Conservation (phyloP, 495 filamentous ascomycete genomes). For the Aspergillus sclerotiicarbonarius region DNA sequence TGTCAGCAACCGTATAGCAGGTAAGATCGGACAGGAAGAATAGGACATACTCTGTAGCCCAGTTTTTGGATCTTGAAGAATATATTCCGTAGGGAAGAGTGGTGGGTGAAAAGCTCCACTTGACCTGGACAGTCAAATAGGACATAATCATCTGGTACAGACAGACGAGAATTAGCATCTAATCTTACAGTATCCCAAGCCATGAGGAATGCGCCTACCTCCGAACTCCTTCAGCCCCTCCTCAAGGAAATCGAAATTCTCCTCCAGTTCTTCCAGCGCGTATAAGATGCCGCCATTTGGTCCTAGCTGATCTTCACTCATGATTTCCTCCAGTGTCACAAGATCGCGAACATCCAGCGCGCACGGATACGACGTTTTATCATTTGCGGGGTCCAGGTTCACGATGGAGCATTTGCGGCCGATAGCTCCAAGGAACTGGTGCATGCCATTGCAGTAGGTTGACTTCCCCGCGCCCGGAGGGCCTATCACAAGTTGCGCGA, state of each 20-base stretch:
- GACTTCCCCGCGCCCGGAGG: constrained; percentile 94
- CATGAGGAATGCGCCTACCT: constrained; percentile 32
- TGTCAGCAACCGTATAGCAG: constrained; percentile 15
- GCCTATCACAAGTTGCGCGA: constrained; percentile 80
- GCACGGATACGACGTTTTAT: constrained; percentile 61
- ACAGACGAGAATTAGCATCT: constrained; percentile 8
- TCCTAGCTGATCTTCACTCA: constrained; percentile 86
- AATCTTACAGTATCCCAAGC: constrained; percentile 8
- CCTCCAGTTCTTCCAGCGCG: constrained; percentile 90
- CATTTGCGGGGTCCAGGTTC: constrained; percentile 97
- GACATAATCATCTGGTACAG: constrained; percentile 75
- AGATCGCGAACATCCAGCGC: constrained; percentile 89
- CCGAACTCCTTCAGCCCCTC: constrained; percentile 70
- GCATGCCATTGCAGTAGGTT: constrained; percentile 97
- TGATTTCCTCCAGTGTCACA: constrained; percentile 87
- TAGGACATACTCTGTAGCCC: constrained; percentile 74
- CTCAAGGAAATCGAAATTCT: constrained; percentile 89
- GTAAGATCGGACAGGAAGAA: neutral
- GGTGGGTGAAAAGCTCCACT: constrained; percentile 95
- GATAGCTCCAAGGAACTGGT: constrained; percentile 94
- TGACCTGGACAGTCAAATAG: constrained; percentile 96
- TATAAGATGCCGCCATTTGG: constrained; percentile 92
- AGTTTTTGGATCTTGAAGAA: constrained; percentile 87
- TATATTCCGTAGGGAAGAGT: constrained; percentile 83
- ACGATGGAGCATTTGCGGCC: constrained; percentile 90